Evolutionary conservation across 257 asterid genomes (phyloP), one percentile per base, ranked within the genome.

Genomic region (Dorcoceras hygrometricum): DNA sequence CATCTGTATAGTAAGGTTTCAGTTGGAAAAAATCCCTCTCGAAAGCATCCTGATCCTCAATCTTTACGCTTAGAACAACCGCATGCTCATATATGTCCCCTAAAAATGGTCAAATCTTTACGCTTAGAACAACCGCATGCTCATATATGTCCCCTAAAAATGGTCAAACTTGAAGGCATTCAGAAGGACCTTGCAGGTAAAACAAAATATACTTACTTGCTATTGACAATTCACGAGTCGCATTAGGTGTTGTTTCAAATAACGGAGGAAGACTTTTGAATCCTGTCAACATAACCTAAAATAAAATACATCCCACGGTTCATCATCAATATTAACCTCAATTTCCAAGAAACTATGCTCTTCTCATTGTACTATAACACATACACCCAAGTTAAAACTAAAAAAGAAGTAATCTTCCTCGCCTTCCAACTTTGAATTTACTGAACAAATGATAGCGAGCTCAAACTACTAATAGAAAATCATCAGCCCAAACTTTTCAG

Each of bases 31-130:
- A 94, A 74, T 90, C 96, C 78, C 98, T 85, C 81, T 90, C 96
- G 58, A 90, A 87, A 63, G 96, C 92, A 67, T 83, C 93, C 69
- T 90, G 96, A 66, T 94, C 97, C 79, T 90, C 96, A 73, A 72
- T 79, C 83, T 90, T 89, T 79, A 94, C 96, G 50, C 95, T 84
- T 56, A 90, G 76, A 61, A 90, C 83, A 71, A 94, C 96, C 24
- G 97, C 99, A 74, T 85, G 93, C 84, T 94, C 99, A 39, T 84
- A 94, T 67, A 94, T 84, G 74, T 90, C 96, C 80, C 97, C 99
- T 92, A 73, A 69, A 70, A 27, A 34, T 18, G 62, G 56, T 55
- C 6, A 50, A 65, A 25, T n/a, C n/a, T n/a, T n/a, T n/a, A n/a
- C 96, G 50, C 95, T 84, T 56, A 90, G 76, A 61, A 90, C 83